Conservation (phyloP, 768 basidiomycete genomes). For the Gloeophyllum trabeum region DNA sequence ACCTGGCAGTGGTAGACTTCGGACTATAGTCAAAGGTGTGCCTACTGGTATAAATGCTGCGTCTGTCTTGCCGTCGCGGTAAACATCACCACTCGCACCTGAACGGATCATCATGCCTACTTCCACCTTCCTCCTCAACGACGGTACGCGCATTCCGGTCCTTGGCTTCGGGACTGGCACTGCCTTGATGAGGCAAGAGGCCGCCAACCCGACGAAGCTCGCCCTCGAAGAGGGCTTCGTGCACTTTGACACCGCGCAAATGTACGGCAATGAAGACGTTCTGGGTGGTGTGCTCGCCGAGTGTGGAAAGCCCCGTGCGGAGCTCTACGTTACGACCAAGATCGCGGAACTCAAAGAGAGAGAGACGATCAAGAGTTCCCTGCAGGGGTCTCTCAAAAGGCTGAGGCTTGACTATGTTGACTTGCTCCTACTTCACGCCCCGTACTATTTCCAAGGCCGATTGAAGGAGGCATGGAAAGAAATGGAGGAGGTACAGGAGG, state of each 20-base stretch:
- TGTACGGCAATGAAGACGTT: slow-evolving; percentile 43
- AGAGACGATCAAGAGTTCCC: slow-evolving; percentile 32
- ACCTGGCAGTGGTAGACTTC: too few species aligned
- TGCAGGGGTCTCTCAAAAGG: slow-evolving; percentile 43
- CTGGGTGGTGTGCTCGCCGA: slow-evolving; percentile 39
- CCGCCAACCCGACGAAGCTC: slow-evolving; percentile 20
- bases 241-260: slow-evolving; percentile 56
- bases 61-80: too few species aligned
- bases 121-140: slow-evolving; percentile 35
- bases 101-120: too few species aligned
- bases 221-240: slow-evolving; percentile 48
- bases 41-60: too few species aligned
- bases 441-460: slow-evolving; percentile 25
- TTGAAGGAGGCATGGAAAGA: slow-evolving; percentile 45
- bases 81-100: too few species aligned
- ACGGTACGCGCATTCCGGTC: slow-evolving; percentile 41
- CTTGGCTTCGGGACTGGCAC: slow-evolving; percentile 56
- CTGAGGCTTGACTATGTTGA: slow-evolving; percentile 47
- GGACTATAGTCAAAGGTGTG: too few species aligned
- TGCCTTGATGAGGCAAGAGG: slow-evolving; percentile 35
- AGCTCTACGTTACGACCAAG: slow-evolving; percentile 56
- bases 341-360: slow-evolving; percentile 23
- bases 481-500: slow-evolving; percentile 44
- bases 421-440: slow-evolving; percentile 49
- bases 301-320: slow-evolving; percentile 38